Evolutionary conservation across 1,284 basidiomycete genomes (phyloP).

Genomic region (Bjerkandera adusta): DNA sequence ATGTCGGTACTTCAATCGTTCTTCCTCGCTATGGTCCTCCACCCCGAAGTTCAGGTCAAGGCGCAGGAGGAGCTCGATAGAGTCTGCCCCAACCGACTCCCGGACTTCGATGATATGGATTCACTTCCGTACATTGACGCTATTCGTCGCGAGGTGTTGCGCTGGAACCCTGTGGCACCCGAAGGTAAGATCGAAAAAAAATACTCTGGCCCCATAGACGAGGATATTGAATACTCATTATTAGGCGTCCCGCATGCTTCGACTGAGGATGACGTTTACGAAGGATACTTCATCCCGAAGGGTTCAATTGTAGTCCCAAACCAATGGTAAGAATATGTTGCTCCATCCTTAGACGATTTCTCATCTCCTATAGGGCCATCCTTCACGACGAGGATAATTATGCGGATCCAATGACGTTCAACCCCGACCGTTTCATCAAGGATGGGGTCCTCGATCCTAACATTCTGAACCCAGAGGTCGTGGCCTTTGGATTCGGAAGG

Average conservation of each 20-base stretch:
- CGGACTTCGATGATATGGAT: slow-evolving; percentile 30
- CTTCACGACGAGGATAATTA: slow-evolving; percentile 7
- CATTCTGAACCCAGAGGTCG: slow-evolving; percentile 24
- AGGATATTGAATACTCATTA: not conserved
- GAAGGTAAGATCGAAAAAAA: not conserved
- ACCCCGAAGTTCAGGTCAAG: slow-evolving; percentile 29
- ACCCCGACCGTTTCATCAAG: slow-evolving; percentile 9
- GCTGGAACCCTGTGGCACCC: slow-evolving; percentile 18
- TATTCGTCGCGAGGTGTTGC: slow-evolving; percentile 28
- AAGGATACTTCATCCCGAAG: slow-evolving; percentile 19
- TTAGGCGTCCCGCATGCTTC: slow-evolving; percentile 10
- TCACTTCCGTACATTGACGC: slow-evolving; percentile 31
- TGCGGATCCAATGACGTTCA: slow-evolving; percentile 6
- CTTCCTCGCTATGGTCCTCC: slow-evolving; percentile 29
- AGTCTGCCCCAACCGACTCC: slow-evolving; percentile 27
- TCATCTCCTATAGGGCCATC: slow-evolving; percentile 5
- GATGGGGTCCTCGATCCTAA: slow-evolving; percentile 26
- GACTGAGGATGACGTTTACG: slow-evolving; percentile 20
- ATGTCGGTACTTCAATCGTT: slow-evolving; percentile 16
- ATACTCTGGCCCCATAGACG: not conserved
- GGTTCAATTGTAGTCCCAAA: slow-evolving; percentile 15
- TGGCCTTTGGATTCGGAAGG: slow-evolving; percentile 34
- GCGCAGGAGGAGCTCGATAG: slow-evolving; percentile 33
- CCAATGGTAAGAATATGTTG: slow-evolving; percentile 11
- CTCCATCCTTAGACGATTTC: not conserved